Evolutionary conservation across 2,329 filamentous ascomycete genomes (phyloP).

Genomic region (Tetracladium maxilliforme): DNA sequence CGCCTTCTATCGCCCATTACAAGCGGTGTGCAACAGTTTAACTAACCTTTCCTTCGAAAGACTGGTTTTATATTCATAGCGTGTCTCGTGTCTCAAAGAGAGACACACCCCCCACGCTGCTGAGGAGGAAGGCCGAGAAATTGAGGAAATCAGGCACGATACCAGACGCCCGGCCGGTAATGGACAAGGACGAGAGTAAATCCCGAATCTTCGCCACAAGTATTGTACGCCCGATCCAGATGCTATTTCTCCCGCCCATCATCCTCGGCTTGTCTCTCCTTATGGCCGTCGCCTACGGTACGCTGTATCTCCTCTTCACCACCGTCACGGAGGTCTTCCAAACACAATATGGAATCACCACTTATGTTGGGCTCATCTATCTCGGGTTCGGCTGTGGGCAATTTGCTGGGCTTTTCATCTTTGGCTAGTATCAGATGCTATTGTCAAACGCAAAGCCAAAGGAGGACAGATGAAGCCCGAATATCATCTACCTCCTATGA

Average conservation of each 20-base stretch:
- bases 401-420: constrained; percentile 12
- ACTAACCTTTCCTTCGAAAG: too few relatives aligned
- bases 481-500: constrained; percentile 27
- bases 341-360: constrained; percentile 26
- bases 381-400: constrained; percentile 26
- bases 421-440: too few relatives aligned
- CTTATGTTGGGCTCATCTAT: constrained; percentile 28
- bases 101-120: constrained; percentile 31
- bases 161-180: constrained; percentile 34
- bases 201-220: constrained; percentile 20
- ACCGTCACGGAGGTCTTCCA: constrained; percentile 35
- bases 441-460: too few relatives aligned
- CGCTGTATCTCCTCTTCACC: constrained; percentile 37
- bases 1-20: too few relatives aligned
- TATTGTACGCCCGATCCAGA: constrained; percentile 25
- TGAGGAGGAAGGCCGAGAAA: constrained; percentile 23
- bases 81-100: constrained; percentile 23
- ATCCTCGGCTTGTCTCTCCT: constrained; percentile 28
- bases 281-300: constrained; percentile 30
- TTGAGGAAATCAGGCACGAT: constrained; percentile 31
- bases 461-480: too few relatives aligned
- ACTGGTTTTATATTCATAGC: constrained; percentile 17
- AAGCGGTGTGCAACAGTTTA: too few relatives aligned
- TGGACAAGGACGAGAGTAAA: constrained; percentile 43
- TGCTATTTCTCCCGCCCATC: constrained; percentile 29